Base-by-base conservation (phyloP, 2,329 filamentous ascomycete genomes). In the Thielaviopsis ethacetica region DNA sequence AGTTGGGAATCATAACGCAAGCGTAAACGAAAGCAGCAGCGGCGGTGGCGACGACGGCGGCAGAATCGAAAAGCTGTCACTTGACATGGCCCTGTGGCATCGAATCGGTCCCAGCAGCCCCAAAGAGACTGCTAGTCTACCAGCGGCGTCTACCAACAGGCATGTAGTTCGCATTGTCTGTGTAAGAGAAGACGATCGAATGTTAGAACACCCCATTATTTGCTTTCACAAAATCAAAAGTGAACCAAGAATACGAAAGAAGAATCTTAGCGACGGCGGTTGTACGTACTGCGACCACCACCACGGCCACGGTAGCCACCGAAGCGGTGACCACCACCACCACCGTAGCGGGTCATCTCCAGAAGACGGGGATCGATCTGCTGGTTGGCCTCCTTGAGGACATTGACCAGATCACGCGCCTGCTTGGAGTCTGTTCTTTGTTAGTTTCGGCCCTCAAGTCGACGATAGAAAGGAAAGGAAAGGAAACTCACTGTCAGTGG, bases 331-430 rank as follows among this genome's bases (percentile, higher is more conserved):
- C 85, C 82, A 58, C 86, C 86, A 61, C 88, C 88, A 58, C 90
- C 88, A 65, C 89, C 83, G 70, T 91, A 97, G 72, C 93, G 87
- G 66, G 83, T 84, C 93, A 98, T 97, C 79, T 98, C 93, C 63
- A 84, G 83, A 63, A 98, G 85, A 72, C 90, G 86, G 69, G 93
- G 93, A 68, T 97, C 93, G 72, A 98, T 91, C 74, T 94, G 86
- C 78, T 98, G 93, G 79, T 97, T 97, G 65, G 93, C 91, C 76
- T 98, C 93, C 69, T 85, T 85, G 66, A 98, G 85, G 67, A 98
- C 88, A 67, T 81, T 80, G 67, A 98, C 85, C 70, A 98, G 84
- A 76, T 98, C 93, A 80, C 93, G 91, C 75, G 93, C 91, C 83
- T 93, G 88, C 78, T 91, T 93, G 68, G 86, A 82, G 76, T 93